phyloP scores from a whole-genome alignment of 768 basidiomycete species.

The Naganishia kalamii region DNA sequence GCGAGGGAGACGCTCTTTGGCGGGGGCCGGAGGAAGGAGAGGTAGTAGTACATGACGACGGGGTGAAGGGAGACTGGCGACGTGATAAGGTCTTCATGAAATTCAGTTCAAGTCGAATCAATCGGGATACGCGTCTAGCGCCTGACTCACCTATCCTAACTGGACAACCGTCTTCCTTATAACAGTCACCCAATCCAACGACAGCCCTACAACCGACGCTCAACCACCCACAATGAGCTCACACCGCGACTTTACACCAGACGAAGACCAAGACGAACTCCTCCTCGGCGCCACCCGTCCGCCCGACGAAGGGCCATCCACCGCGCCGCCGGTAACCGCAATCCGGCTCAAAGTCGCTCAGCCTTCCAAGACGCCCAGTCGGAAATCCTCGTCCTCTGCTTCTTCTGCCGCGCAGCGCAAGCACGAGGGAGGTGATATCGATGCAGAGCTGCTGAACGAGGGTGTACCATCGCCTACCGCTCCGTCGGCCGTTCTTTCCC shows the following conservation, averaged over 20 bases:
- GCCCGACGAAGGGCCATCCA: not conserved
- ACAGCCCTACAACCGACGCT: not conserved
- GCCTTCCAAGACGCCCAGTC: not conserved
- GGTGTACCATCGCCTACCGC: not conserved
- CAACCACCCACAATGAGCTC: not conserved
- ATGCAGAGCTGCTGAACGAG: not conserved
- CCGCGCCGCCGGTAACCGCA: not conserved
- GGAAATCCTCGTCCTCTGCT: not conserved
- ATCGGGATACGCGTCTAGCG: no score
- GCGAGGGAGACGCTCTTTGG: constrained; percentile 52
- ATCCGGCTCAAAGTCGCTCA: not conserved
- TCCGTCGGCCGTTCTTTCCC: not conserved
- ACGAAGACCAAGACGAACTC: constrained; percentile 5
- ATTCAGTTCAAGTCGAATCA: no score
- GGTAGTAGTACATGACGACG: constrained; percentile 72
- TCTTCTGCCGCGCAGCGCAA: not conserved
- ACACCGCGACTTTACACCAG: constrained; percentile 13
- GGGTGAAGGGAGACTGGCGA: not conserved
- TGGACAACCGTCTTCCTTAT: not conserved
- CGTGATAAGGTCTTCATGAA: no score
- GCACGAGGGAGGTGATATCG: not conserved
- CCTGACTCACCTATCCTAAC: no score
- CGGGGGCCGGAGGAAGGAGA: constrained; percentile 83
- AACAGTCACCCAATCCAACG: not conserved
- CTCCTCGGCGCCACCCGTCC: not conserved